phyloP scores from a whole-genome alignment of 176 grass and related monocot species.

The Eremochloa ophiuroides region DNA sequence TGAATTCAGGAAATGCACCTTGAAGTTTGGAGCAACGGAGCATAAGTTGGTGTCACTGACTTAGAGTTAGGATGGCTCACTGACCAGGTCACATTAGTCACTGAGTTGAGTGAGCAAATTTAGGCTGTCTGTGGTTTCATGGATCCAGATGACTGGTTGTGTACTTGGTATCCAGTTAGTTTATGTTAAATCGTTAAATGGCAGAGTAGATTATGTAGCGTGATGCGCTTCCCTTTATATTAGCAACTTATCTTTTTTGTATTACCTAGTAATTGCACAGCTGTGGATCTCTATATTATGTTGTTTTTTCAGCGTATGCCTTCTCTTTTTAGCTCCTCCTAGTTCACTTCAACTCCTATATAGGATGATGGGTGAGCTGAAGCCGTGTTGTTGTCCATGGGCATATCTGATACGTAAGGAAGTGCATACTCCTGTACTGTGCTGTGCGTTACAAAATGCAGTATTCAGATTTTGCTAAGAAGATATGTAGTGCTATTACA shows the following conservation, averaged over 20 bases:
- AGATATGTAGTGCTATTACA: no score
- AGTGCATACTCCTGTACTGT: no score
- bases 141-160: neutral
- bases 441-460: no score
- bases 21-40: constrained; percentile 41
- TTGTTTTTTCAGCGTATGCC: no score
- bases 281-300: constrained; percentile 37
- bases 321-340: no score
- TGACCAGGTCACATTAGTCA: constrained; percentile 16
- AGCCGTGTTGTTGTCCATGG: no score
- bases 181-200: constrained; percentile 35
- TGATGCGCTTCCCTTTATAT: neutral
- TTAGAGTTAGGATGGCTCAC: constrained; percentile 40
- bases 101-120: constrained; percentile 40
- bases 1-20: constrained; percentile 29
- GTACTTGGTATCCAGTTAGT: constrained; percentile 5
- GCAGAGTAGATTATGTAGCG: neutral
- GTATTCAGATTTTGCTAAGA: no score
- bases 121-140: constrained; percentile 35
- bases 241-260: constrained; percentile 28
- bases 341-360: no score
- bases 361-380: no score
- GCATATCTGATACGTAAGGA: no score
- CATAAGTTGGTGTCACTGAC: constrained; percentile 33
- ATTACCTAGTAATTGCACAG: constrained; percentile 30